Evolutionary conservation across 2,329 filamentous ascomycete genomes (phyloP), one percentile per base, ranked within the genome.

Genomic region (Cladophialophora bantiana): DNA sequence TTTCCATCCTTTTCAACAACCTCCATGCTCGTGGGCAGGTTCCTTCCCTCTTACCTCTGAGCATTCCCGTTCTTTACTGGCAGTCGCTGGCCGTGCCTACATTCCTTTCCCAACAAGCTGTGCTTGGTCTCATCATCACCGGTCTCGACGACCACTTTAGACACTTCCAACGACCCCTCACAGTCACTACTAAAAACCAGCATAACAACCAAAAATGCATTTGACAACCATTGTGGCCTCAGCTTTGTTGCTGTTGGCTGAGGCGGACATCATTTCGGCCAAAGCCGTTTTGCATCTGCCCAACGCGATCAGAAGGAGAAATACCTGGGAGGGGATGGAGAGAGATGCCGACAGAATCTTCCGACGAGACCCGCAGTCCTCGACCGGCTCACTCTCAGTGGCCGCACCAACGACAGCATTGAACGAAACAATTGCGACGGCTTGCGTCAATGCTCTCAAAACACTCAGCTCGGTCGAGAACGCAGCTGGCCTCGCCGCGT

Each of bases 401-500:
- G 36, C 66, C 4, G 31, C 40, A 20, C 62, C 63, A 13, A 62
- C 26, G 26, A 32, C 50, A 13, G 40, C 57, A 4, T 56, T 63
- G 70, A 78, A 78, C 57, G 48, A 70, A 15, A 73, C 73, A 52
- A 90, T 86, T 7, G 80, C 82, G 36, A 73, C 79, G 10, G 89
- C 89, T 26, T 95, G 92, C 77, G 80, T 79, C 53, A 73, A 79
- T 26, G 83, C 85, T 7, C 81, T 95, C 18, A 76, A 78, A 2
- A 76, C 78, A 32, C 82, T 93, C 57, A 80, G 82, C 13, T 79
- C 78, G 10, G 80, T 83, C 67, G 86, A 86, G 31, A 94, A 94
- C 71, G 90, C 90, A 4, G 90, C 90, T 9, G 92, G 92, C 59
- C 86, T 92, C 56, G 90, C 89, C 66, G 86, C 92, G 56, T 96